Base-by-base conservation (phyloP, 768 basidiomycete genomes). In the Chalciporus sphaerocephalus region DNA sequence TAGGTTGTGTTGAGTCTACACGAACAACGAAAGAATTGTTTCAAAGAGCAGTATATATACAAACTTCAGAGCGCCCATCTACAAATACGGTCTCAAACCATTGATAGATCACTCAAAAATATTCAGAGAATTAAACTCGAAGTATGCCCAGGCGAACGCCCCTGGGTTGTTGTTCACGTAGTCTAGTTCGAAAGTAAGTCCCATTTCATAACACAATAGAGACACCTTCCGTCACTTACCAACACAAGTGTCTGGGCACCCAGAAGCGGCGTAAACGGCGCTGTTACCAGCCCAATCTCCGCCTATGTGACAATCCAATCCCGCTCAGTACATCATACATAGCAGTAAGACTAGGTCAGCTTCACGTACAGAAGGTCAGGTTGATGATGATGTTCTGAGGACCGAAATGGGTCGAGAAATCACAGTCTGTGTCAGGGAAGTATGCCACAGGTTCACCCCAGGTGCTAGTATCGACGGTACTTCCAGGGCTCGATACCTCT, bases 151-250 rank as follows among this genome's bases (percentile, higher is more conserved):
- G 3, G 28, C 56, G 40, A 22, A 43, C 49, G 23, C 23, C 11
- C 39, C 59, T 41, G 1, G 67, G 44, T 61, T 52, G 0, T 66
- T 57, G 12, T 61, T 58, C 40, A 75, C 66, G 56, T 83, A 83
- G 11, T 61, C 67, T 37, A 54, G 50, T 17, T 80, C 80, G 18
- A 67, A 60, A 62, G 46, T 69, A 76, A 48, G 78, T 75, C n/a
- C 39, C 70, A 66, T 10, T 25, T 25, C 24, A 25, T n/a, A 25
- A 25, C 24, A 25, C 10, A 5, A 25, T 25, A 10, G 10, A 5
- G 24, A 6, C 10, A 6, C 24, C 24, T 6, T 25, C 24, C 10
- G 24, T 7, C 36, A 37, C 36, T 37, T 18, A 37, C 71, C 41
- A 11, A 51, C 45, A 27, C 53, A 55, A 39, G 54, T 55, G 8